These are phyloP conservation scores for Candida sphagnicola DNA, from an alignment of 805 yeast species.

Conservation along the genomic window DNA sequence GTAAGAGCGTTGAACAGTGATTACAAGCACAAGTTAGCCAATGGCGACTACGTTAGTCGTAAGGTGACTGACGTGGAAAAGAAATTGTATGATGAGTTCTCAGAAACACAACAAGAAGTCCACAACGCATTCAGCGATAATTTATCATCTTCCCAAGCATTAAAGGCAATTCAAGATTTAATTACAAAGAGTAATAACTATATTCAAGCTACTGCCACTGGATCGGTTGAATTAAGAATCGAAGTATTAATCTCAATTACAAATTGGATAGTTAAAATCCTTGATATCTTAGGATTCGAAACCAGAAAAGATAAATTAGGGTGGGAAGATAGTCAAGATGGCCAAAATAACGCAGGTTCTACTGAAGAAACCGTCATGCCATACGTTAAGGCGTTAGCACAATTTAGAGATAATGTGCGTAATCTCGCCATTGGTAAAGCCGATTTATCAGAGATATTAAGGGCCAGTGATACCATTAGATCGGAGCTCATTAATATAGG, in stretches of 20 bases:
- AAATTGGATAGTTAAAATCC: slow-evolving; percentile 65
- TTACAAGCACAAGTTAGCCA: slow-evolving; percentile 43
- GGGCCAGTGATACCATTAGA: slow-evolving; percentile 73
- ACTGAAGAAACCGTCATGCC: slow-evolving; percentile 75
- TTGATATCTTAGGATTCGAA: slow-evolving; percentile 73
- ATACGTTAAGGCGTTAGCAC: slow-evolving; percentile 69
- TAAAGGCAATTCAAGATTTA: slow-evolving; percentile 62
- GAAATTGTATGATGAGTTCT: slow-evolving; percentile 48
- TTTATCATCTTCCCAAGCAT: slow-evolving; percentile 71
- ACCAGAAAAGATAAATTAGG: slow-evolving; percentile 70
- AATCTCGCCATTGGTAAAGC: slow-evolving; percentile 62
- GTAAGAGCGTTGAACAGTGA: slow-evolving; percentile 81
- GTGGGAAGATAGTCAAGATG: slow-evolving; percentile 53
- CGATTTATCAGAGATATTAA: slow-evolving; percentile 48
- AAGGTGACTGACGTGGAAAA: slow-evolving; percentile 56
- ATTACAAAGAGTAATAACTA: slow-evolving; percentile 72
- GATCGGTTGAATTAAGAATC: slow-evolving; percentile 45
- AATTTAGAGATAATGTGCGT: slow-evolving; percentile 81
- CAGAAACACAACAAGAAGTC: slow-evolving; percentile 51
- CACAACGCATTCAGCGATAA: slow-evolving; percentile 87
- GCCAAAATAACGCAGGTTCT: slow-evolving; percentile 12
- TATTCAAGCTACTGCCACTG: slow-evolving; percentile 45
- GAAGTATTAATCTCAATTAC: slow-evolving; percentile 67
- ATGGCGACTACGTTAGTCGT: slow-evolving; percentile 55
- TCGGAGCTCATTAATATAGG: slow-evolving; percentile 69